Evolutionary conservation across 306 rosid species (phyloP).

Genomic region (Canavalia ensiformis): DNA sequence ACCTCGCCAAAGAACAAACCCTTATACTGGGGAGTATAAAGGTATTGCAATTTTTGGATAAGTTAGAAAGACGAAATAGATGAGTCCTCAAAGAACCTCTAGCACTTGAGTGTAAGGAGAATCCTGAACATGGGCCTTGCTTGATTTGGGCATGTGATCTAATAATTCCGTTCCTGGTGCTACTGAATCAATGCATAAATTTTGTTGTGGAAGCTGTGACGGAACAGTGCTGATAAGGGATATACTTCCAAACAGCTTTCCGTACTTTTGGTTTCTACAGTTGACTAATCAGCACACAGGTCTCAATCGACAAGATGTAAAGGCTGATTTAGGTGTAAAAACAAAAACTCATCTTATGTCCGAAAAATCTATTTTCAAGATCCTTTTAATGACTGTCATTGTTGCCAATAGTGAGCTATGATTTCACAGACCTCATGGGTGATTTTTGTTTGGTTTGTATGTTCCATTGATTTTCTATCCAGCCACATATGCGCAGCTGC

Average conservation of each 20-base stretch:
- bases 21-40: conserved; percentile 94
- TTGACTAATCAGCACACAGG: conserved; percentile 75
- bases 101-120: conserved; percentile 95
- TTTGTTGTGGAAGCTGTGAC: conserved; percentile 88
- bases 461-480: conserved; percentile 74
- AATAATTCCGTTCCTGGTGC: conserved; percentile 95
- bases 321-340: conserved; percentile 99
- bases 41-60: conserved; percentile 96
- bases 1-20: conserved; percentile 91
- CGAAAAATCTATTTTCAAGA: conserved; percentile 94
- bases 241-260: conserved; percentile 78
- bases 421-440: conserved; percentile 79
- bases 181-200: conserved; percentile 96
- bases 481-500: conserved; percentile 60
- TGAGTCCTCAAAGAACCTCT: conserved; percentile 97
- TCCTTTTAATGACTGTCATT: conserved; percentile 86
- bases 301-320: conserved; percentile 74
- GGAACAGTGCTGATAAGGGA: conserved; percentile 81
- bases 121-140: conserved; percentile 97
- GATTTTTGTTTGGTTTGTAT: conserved; percentile 56
- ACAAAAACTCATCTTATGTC: conserved; percentile 99
- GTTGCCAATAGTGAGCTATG: conserved; percentile 89
- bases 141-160: conserved; percentile 98
- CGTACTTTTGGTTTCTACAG: conserved; percentile 72
- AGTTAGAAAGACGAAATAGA: conserved; percentile 97